Conservation (phyloP, 2,329 filamentous ascomycete genomes). For the Colletotrichum incanum region DNA sequence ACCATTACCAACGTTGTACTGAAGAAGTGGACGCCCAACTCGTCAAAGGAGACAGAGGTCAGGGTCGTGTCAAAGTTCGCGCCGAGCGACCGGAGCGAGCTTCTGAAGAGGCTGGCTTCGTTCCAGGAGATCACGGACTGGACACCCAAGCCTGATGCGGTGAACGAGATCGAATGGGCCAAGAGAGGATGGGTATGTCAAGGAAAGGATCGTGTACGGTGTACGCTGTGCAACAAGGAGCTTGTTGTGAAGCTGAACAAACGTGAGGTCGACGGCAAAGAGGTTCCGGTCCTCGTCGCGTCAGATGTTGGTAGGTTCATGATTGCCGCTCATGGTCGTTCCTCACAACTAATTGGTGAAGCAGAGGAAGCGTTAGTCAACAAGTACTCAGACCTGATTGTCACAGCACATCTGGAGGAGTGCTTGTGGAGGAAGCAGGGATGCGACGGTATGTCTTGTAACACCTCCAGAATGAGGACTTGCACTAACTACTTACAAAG, state of each 20-base stretch:
- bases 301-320: slow-evolving; percentile 69
- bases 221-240: slow-evolving; percentile 87
- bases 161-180: slow-evolving; percentile 95
- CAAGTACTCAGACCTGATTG: slow-evolving; percentile 81
- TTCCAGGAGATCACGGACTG: slow-evolving; percentile 94
- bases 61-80: slow-evolving; percentile 74
- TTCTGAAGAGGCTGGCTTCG: slow-evolving; percentile 85
- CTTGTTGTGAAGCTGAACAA: slow-evolving; percentile 84
- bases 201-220: slow-evolving; percentile 86
- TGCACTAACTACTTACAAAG: slow-evolving; percentile 54
- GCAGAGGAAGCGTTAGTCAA: slow-evolving; percentile 78
- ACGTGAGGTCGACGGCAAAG: slow-evolving; percentile 70
- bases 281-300: slow-evolving; percentile 67
- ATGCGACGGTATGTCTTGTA: slow-evolving; percentile 78
- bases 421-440: slow-evolving; percentile 90
- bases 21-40: slow-evolving; percentile 57
- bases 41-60: slow-evolving; percentile 46
- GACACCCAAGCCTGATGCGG: slow-evolving; percentile 89
- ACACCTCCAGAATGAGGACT: not conserved
- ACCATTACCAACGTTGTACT: slow-evolving; percentile 60
- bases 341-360: slow-evolving; percentile 35
- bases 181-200: slow-evolving; percentile 93
- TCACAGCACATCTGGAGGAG: slow-evolving; percentile 82
- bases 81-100: slow-evolving; percentile 87
- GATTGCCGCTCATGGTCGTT: slow-evolving; percentile 7